Evolutionary conservation across 164 flowering plant species (phyloP), one percentile per base, ranked within the genome.

Genomic region (Echeveria elegans): DNA sequence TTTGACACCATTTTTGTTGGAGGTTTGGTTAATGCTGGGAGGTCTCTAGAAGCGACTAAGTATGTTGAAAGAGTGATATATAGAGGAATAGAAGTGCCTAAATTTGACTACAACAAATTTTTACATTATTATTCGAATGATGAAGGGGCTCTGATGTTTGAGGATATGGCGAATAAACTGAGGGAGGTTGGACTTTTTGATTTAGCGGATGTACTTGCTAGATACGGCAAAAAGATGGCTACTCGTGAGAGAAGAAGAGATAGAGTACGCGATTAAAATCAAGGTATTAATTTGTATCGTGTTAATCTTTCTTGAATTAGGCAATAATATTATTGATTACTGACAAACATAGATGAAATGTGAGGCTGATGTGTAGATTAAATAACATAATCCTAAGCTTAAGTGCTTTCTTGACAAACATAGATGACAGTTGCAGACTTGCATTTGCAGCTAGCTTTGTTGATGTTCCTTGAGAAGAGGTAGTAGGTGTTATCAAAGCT

Each of bases 1-100:
- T 93, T 93, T 63, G 96, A 93, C 34, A 77, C 82, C 59, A 86
- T 92, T 47, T 93, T 93, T 75, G 90, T 93, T 24, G 98, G 98
- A 31, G 97, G 98, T 23, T 67, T 93, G 82, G 80, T 88, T 11
- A 90, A 87, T 79, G 82, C 82, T 10, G 97, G 98, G 37, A 90
- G 83, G 70, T 70, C 77, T 9, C 69, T 83, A 19, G 96, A 86
- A 68, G 94, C 89, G 21, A 79, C 85, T 1, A 93, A 93, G 76
- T 93, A 80, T 77, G 85, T 85, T 43, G 96, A 93, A 80, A 83
- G 98, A 68, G 72, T 75, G 47, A 64, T 86, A 74, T 68, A 80
- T 28, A 74, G 88, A 67, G 87, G 89, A 28, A 67, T 73, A 12
- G 88, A 86, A 68, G 97, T 93, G 40, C 94, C 96, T 15, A 82